Base-by-base conservation (phyloP, 345 rosid genomes). In the Stellera chamaejasme region DNA sequence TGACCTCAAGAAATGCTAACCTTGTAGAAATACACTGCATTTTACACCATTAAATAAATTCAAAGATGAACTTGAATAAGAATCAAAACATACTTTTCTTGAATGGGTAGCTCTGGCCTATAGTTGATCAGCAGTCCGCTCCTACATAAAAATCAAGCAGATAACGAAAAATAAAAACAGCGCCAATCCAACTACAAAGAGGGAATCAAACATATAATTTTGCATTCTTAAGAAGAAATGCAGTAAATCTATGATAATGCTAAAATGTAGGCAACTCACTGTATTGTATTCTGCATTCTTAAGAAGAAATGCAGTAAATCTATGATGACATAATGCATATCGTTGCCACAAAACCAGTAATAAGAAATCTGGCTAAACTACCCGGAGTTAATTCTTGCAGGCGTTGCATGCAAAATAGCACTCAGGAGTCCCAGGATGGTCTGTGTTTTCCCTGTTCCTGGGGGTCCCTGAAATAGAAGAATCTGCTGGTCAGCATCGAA, bases 391-490 rank as follows among this genome's bases (percentile, higher is more conserved):
- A 84, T 60, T 69, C 91, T 78, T 50, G 81, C 81, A 47, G 99
- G 99, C 66, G 88, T 79, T 43, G 99, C 96, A 77, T 93, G 99
- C 87, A 93, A 76, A 73, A 93, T 77, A 41, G 96, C 97, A 78
- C 99, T 88, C 39, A 93, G 83, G 60, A 93, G 82, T 15, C 94
- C 87, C 66, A 93, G 91, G 71, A 93, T 89, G 39, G 99, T 89
- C 79, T 93, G 96, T 51, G 97, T 93, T 72, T 93, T 93, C 61
- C 99, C 99, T 8, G 97, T 93, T 68, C 99, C 99, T 56, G 99
- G 99, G 42, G 99, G 99, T 10, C 99, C 99, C 99, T 92, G 68
- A 47, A 74, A 56, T 32, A 4, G 66, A 68, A 26, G 13, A 52
- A 56, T 16, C 57, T 23, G n/a, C n/a, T n/a, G 42, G 61, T 66